Evolutionary conservation across 371 early-diverging fungal species (phyloP).

Genomic region (Zopfochytrium polystomum): DNA sequence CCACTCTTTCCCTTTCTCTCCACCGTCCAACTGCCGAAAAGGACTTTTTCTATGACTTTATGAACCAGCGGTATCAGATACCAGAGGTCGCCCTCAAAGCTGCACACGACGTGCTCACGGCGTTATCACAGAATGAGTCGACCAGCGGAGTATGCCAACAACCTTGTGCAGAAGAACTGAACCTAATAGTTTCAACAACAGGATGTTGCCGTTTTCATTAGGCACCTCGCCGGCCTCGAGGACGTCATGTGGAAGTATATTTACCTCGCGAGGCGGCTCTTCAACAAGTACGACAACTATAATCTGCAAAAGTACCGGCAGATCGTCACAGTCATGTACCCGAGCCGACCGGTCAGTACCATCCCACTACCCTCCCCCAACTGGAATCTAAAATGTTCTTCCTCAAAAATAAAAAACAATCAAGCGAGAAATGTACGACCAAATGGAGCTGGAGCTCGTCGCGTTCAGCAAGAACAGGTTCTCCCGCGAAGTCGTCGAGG

Average conservation of each 20-base stretch:
- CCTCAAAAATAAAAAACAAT: neutral
- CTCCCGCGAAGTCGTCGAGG: conserved; percentile 36
- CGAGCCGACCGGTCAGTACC: conserved; percentile 38
- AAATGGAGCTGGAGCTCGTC: conserved; percentile 49
- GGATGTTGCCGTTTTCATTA: conserved; percentile 35
- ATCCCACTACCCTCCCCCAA: neutral
- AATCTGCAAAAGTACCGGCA: conserved; percentile 32
- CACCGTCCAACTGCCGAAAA: no score
- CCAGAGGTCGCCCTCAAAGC: conserved; percentile 41
- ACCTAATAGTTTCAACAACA: no score
- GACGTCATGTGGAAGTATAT: conserved; percentile 52
- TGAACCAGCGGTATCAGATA: conserved; percentile 41
- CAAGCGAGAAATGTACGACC: conserved; percentile 46
- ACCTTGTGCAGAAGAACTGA: neutral
- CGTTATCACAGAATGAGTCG: conserved; percentile 30
- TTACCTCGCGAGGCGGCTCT: conserved; percentile 32
- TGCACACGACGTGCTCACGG: conserved; percentile 43
- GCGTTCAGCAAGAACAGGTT: conserved; percentile 50
- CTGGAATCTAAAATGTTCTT: neutral
- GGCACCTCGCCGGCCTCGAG: conserved; percentile 41
- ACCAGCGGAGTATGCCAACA: conserved; percentile 10
- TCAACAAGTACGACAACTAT: conserved; percentile 24
- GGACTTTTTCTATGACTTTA: conserved; percentile 47
- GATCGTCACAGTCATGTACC: conserved; percentile 41
- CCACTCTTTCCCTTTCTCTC: no score